Percentiles rank a stretch among this genome's conserved stretches.
These are phyloP conservation scores for Senecio squalidus DNA, from an alignment of 140 eudicot genomes.

Conservation along the genomic window DNA sequence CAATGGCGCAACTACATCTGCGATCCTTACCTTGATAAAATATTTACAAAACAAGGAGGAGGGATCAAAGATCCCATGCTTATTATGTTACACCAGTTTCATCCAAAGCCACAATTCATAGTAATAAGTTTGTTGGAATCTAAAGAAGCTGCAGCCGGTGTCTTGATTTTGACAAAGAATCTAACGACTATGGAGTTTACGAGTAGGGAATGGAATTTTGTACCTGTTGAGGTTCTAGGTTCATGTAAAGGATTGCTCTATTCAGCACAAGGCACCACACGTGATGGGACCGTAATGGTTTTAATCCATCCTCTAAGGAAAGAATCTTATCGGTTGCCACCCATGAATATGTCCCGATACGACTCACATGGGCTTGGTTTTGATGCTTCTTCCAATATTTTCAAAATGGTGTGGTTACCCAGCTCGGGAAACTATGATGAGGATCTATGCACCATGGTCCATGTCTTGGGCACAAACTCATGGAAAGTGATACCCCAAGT, in stretches of 20 bases:
- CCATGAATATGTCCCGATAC: too few species aligned
- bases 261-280: not conserved
- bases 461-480: too few species aligned
- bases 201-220: too few species aligned
- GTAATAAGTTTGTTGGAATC: not conserved
- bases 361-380: too few species aligned
- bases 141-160: not conserved
- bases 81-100: not conserved
- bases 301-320: not conserved
- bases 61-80: too few species aligned
- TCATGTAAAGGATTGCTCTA: not conserved
- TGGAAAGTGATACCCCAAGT: not conserved
- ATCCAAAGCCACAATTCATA: not conserved
- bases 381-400: too few species aligned
- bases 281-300: not conserved
- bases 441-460: too few species aligned
- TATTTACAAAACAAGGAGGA: too few species aligned
- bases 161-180: not conserved
- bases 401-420: too few species aligned
- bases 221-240: not conserved
- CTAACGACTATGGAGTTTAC: not conserved
- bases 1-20: not conserved
- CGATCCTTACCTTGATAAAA: not conserved
- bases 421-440: too few species aligned
- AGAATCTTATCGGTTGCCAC: not conserved